Percentiles rank a stretch among this genome's conserved stretches.
These are phyloP conservation scores for Monosporascus sp. DNA, from an alignment of 2,329 filamentous ascomycete species.

Conservation along the genomic window DNA sequence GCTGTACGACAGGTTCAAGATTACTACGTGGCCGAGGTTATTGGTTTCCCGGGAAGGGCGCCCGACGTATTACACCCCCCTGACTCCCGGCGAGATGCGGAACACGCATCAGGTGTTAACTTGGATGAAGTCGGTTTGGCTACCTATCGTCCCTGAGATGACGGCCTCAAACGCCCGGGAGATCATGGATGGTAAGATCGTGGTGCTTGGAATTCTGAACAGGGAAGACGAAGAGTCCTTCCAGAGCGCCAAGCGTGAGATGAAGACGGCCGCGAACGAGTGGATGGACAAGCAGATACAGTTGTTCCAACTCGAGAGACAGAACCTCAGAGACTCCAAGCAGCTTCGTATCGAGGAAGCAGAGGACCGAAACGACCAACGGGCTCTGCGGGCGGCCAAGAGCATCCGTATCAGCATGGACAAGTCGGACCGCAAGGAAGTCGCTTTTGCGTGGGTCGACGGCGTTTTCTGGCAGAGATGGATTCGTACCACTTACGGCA, in stretches of 20 bases:
- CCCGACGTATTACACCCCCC: constrained; percentile 81
- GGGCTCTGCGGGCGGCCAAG: constrained; percentile 81
- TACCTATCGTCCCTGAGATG: constrained; percentile 90
- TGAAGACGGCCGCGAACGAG: constrained; percentile 92
- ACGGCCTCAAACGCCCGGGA: constrained; percentile 87
- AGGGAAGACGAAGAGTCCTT: constrained; percentile 77
- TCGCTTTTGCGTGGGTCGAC: constrained; percentile 95
- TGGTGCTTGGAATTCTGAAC: constrained; percentile 87
- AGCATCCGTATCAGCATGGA: constrained; percentile 88
- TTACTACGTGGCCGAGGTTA: constrained; percentile 92
- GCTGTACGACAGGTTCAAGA: constrained; percentile 81
- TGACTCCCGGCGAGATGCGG: constrained; percentile 88
- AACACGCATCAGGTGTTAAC: constrained; percentile 72
- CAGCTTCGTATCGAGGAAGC: constrained; percentile 95
- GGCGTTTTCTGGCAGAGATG: constrained; percentile 96
- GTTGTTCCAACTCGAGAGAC: constrained; percentile 84
- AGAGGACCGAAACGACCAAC: constrained; percentile 85
- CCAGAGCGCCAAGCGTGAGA: constrained; percentile 70
- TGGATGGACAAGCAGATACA: constrained; percentile 98
- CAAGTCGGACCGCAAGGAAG: constrained; percentile 78
- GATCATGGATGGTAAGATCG: constrained; percentile 90
- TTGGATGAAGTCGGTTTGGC: constrained; percentile 97
- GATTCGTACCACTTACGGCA: constrained; percentile 91
- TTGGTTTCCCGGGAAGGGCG: constrained; percentile 85
- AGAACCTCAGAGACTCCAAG: constrained; percentile 90